phyloP scores from a whole-genome alignment of 2,329 filamentous ascomycete species.

The Aspergillus clavatus region DNA sequence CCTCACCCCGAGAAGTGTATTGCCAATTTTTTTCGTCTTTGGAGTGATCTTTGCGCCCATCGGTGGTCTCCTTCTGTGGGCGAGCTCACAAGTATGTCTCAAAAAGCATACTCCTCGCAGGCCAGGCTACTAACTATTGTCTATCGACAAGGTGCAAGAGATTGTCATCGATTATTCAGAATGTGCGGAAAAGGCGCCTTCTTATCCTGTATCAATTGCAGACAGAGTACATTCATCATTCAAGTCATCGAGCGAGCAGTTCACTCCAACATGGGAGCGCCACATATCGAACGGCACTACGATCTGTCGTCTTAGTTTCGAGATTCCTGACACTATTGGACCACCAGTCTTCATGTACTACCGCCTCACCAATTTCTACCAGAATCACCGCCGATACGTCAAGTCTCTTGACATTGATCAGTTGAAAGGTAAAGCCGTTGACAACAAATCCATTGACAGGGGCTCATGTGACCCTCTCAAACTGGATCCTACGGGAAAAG shows the following conservation, averaged over 20 bases:
- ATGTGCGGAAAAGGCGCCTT: conserved; percentile 56
- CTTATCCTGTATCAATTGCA: conserved; percentile 47
- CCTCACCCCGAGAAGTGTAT: conserved; percentile 86
- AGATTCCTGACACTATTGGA: conserved; percentile 70
- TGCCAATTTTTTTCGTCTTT: conserved; percentile 85
- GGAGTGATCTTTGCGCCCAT: conserved; percentile 92
- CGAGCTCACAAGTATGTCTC: conserved; percentile 66
- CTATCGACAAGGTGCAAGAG: conserved; percentile 65
- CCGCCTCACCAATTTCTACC: conserved; percentile 94
- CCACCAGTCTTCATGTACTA: conserved; percentile 92
- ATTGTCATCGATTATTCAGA: conserved; percentile 84
- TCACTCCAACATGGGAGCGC: conserved; percentile 29
- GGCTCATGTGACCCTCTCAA: conserved; percentile 74
- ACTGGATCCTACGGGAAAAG: conserved; percentile 52
- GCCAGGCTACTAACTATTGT: conserved; percentile 8
- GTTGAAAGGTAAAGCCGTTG: conserved; percentile 66
- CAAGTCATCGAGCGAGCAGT: conserved; percentile 49
- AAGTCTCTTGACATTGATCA: conserved; percentile 81
- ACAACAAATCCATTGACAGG: conserved; percentile 55
- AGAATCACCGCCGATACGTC: conserved; percentile 96
- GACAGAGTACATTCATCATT: conserved; percentile 65
- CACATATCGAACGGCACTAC: conserved; percentile 35
- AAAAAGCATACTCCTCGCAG: neutral
- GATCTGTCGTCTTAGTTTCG: conserved; percentile 70
- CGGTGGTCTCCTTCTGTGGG: conserved; percentile 78